Evolutionary conservation across 495 filamentous ascomycete genomes (phyloP).

Genomic region (Penicillium coffeae): DNA sequence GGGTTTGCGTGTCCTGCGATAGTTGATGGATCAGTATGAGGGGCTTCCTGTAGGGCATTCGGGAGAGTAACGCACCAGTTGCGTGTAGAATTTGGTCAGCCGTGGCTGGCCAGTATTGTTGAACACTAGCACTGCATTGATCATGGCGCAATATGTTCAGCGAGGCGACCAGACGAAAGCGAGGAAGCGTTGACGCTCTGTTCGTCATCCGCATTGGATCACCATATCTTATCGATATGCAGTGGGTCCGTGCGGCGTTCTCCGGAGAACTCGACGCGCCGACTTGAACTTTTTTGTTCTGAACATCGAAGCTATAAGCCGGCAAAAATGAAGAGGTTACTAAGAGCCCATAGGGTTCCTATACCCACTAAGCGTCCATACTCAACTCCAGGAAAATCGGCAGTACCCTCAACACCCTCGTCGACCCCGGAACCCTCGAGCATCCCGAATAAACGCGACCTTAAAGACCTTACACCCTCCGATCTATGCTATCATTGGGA

Average conservation of each 20-base stretch:
- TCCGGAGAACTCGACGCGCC: constrained; percentile 15
- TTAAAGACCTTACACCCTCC: constrained; percentile 33
- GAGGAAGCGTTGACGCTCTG: not conserved
- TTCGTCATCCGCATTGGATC: not conserved
- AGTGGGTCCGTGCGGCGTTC: constrained; percentile 15
- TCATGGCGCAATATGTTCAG: constrained; percentile 58
- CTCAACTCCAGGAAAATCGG: constrained; percentile 1
- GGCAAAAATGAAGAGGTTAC: constrained; percentile 3
- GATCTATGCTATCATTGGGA: constrained; percentile 55
- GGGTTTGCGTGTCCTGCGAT: constrained; percentile 80
- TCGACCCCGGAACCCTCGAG: constrained; percentile 6
- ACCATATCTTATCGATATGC: constrained; percentile 13
- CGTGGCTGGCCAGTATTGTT: constrained; percentile 96
- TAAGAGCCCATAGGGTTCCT: constrained; percentile 1
- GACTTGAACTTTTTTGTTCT: no score
- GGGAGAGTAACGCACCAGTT: constrained; percentile 61
- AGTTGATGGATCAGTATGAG: constrained; percentile 4
- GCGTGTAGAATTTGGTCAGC: constrained; percentile 98
- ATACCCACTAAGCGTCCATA: constrained; percentile 4
- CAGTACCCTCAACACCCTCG: not conserved
- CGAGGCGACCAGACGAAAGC: not conserved
- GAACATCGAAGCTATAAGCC: not conserved
- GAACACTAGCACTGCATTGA: constrained; percentile 98
- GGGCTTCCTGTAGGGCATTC: not conserved
- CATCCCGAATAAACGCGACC: constrained; percentile 27